Percentiles rank a stretch among this genome's conserved stretches.
Evolutionary conservation across 768 basidiomycete genomes (phyloP).

Genomic region (Tubosaeta brunneosetosa): DNA sequence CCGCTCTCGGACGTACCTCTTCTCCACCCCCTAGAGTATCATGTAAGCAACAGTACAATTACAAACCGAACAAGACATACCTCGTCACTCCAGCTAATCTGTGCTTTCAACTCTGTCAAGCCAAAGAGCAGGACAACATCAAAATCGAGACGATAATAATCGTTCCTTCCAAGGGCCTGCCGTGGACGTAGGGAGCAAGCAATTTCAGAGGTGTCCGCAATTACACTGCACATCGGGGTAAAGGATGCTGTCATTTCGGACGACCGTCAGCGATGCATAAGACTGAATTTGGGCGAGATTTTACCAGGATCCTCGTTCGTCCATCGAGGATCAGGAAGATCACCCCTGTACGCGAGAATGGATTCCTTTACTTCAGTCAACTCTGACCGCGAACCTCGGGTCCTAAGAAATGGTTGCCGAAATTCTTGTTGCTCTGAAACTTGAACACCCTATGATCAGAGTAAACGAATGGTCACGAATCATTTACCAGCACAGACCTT

Average conservation of each 20-base stretch:
- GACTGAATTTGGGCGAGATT: neutral
- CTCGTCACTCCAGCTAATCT: constrained; percentile 38
- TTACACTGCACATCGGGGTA: constrained; percentile 9
- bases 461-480: neutral
- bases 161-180: neutral
- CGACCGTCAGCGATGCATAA: neutral
- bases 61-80: constrained; percentile 1
- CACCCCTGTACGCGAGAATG: constrained; percentile 19
- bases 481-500: constrained; percentile 16
- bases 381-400: neutral
- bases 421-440: constrained; percentile 22
- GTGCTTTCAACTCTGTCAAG: constrained; percentile 42
- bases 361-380: neutral
- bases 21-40: neutral
- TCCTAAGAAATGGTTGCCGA: constrained; percentile 3
- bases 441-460: constrained; percentile 7
- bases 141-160: constrained; percentile 20
- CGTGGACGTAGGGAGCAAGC: neutral
- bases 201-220: constrained; percentile 8
- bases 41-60: no score
- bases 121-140: constrained; percentile 39
- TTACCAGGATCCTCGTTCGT: neutral
- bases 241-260: neutral
- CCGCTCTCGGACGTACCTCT: neutral
- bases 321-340: constrained; percentile 3